Base-by-base conservation (phyloP, 441 rosid species). In the Jatropha podagrica region DNA sequence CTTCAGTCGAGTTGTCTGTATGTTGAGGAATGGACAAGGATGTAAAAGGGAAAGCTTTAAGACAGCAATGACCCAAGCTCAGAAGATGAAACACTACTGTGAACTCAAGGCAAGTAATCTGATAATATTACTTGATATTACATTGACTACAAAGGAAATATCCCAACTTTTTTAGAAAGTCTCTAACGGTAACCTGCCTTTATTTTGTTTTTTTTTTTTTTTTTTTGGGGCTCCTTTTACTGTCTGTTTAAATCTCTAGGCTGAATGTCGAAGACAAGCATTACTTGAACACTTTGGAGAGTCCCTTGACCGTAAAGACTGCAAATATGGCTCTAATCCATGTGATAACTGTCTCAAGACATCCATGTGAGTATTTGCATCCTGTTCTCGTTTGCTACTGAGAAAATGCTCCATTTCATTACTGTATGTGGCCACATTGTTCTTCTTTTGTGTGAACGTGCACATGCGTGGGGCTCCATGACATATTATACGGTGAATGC, bases 1-100 rank as follows among this genome's bases (percentile, higher is more conserved):
- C 83, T 96, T 96, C 80, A 93, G 99, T 80, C 85, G 98, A 79
- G 90, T 96, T 12, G 96, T 96, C 8, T 96, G 97, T 75, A 96
- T 92, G 98, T 78, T 94, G 71, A 86, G 98, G 64, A 94, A 86
- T 42, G 97, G 98, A 68, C 93, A 82, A 76, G 91, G 92, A 68
- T 61, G 78, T 79, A 89, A 88, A 82, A 90, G 84, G 73, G 90
- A 90, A 48, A 81, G 87, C 84, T 96, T 96, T 76, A 96, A 91
- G 80, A 78, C 88, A 52, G 93, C 96, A 79, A 91, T 96, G 96
- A 83, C 86, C 75, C 98, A 92, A 79, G 98, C 98, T 69, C 80
- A 88, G 87, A 92, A 96, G 86, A 92, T 92, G 98, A 89, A 85
- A 78, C 84, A 81, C 56, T 96, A 91, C 83, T 96, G 99, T 84